Evolutionary conservation across 2,329 filamentous ascomycete species (phyloP), one percentile per base, ranked within the genome.

Genomic region (Colletotrichum tropicicola): DNA sequence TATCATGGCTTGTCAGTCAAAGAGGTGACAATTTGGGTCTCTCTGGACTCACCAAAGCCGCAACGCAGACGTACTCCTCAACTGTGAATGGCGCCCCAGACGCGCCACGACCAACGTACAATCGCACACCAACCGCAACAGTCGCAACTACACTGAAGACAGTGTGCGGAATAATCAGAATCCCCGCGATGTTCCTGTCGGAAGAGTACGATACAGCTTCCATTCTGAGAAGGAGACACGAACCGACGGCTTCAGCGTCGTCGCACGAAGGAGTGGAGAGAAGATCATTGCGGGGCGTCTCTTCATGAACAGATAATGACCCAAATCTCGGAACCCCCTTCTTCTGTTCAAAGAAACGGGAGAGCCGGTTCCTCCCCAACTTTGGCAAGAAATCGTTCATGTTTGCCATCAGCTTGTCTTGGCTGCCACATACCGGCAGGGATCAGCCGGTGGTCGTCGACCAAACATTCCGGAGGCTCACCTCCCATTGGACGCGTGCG

Each of bases 71-170:
- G 30, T 30, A n/a, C 15, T 59, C 56, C n/a, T 59, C 56, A 10
- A 44, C 21, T 4, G 25, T 27, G 35, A 23, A 32, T 21, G 56
- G 17, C 13, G 56, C 39, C 27, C 23, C 43, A 15, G 45, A 19
- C 3, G 21, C 15, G 6, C 27, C 19, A 10, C 56, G 45, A 3
- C 30, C 30, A 13, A 27, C 25, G 17, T 59, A 43, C 6, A 59
- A 17, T n/a, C 45, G 56, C 7, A 52, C 5, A 13, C 17, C 56
- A 12, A 59, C 56, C 13, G 39, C 3, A 17, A 19, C n/a, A 12
- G 56, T 59, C 13, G 45, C 56, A 13, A 52, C 5, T 7, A 59
- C 41, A 19, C 54, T 59, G 35, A 59, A 59, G 19, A 59, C 25
- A 13, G 56, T 23, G 39, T 59, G 45, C 3, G 45, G 45, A 17